Conservation (phyloP, 73 alveolate genomes). For the Paramecium octaurelia region DNA sequence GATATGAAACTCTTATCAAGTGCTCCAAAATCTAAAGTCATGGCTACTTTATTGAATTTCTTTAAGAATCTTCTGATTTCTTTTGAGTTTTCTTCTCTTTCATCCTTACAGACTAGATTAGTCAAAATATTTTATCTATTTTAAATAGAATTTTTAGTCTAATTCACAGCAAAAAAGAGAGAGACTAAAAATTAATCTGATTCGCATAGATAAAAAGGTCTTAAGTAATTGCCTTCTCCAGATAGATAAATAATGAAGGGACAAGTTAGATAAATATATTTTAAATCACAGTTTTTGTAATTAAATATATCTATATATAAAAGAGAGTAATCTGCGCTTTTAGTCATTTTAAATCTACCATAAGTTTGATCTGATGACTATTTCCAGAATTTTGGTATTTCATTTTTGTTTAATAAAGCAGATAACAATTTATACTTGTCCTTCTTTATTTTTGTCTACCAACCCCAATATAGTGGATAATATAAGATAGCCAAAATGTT, state of each 20-base stretch:
- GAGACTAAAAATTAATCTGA: conserved; percentile 40
- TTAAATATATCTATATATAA: conserved; percentile 28
- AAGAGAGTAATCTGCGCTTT: conserved; percentile 45
- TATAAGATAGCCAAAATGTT: neutral
- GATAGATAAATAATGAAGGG: conserved; percentile 33
- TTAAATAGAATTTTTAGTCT: neutral
- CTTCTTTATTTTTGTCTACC: neutral
- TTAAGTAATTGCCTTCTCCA: conserved; percentile 37
- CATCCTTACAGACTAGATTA: neutral
- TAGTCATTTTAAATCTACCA: conserved; percentile 27
- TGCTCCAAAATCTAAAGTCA: conserved; percentile 52
- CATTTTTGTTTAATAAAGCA: neutral
- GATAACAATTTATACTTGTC: neutral
- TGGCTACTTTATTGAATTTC: conserved; percentile 28
- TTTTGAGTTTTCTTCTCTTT: conserved; percentile 36
- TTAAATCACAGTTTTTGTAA: conserved; percentile 25
- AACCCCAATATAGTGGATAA: conserved; percentile 22
- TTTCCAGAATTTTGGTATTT: conserved; percentile 15
- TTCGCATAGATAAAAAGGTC: conserved; percentile 47
- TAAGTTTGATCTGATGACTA: neutral
- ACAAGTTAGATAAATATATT: conserved; percentile 30
- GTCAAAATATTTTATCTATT: neutral
- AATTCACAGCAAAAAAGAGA: neutral
- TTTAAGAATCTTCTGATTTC: conserved; percentile 37
- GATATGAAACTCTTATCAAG: neutral